These are phyloP conservation scores for Tylopilus rubrobrunneus DNA, from an alignment of 768 basidiomycete genomes.

Conservation along the genomic window DNA sequence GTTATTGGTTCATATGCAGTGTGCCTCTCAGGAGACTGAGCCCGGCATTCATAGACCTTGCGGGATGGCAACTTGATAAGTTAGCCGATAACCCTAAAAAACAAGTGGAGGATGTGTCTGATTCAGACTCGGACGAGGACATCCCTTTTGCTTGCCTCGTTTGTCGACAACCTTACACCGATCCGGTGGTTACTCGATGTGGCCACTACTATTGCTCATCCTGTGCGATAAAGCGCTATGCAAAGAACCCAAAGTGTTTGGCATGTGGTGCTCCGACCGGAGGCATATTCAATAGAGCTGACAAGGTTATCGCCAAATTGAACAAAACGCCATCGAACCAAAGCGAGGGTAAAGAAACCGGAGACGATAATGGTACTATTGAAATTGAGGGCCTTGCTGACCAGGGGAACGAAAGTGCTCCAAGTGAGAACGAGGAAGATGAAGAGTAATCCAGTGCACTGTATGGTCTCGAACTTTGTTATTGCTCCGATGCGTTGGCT, in stretches of 20 bases:
- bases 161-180: conserved; percentile 90
- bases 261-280: conserved; percentile 92
- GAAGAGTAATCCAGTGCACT: conserved; percentile 21
- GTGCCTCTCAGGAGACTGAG: conserved; percentile 6
- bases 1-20: neutral
- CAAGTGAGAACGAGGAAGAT: conserved; percentile 29
- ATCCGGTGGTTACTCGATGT: conserved; percentile 94
- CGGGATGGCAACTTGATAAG: conserved; percentile 98
- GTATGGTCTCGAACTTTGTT: conserved; percentile 33
- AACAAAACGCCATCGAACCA: conserved; percentile 65
- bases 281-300: conserved; percentile 95
- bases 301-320: conserved; percentile 86
- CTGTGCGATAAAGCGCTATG: conserved; percentile 93
- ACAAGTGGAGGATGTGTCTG: conserved; percentile 52
- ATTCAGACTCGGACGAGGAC: conserved; percentile 76
- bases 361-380: conserved; percentile 37
- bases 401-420: conserved; percentile 25
- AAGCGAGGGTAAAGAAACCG: conserved; percentile 42
- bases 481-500: conserved; percentile 26
- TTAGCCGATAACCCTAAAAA: conserved; percentile 74
- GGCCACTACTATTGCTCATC: conserved; percentile 95
- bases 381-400: conserved; percentile 59
- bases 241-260: conserved; percentile 91
- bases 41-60: conserved; percentile 59
- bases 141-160: conserved; percentile 98